Conservation (phyloP, 2,329 filamentous ascomycete species). For the Neonectria coccinea region DNA sequence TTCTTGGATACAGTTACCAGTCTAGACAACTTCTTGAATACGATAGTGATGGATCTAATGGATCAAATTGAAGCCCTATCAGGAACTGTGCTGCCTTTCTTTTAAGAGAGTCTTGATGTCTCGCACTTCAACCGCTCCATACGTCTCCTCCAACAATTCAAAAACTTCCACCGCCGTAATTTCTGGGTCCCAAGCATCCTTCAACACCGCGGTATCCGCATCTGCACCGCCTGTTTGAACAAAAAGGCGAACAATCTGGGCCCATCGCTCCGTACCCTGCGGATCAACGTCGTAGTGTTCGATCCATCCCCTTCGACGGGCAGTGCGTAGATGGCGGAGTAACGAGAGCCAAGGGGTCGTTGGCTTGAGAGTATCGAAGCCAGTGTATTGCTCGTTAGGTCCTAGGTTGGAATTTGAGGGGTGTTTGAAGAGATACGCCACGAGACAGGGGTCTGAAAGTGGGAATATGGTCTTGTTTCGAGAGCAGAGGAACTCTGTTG, state of each 20-base stretch:
- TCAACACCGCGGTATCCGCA: slow-evolving; percentile 39
- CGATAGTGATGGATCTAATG: background rate
- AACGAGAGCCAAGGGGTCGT: slow-evolving; percentile 48
- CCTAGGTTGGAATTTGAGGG: slow-evolving; percentile 34
- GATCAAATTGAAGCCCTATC: background rate
- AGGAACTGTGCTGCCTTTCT: background rate
- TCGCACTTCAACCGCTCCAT: slow-evolving; percentile 37
- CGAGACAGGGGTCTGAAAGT: slow-evolving; percentile 45
- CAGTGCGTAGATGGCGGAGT: slow-evolving; percentile 48
- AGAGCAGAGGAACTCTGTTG: slow-evolving; percentile 51
- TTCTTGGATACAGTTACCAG: background rate
- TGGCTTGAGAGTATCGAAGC: slow-evolving; percentile 39
- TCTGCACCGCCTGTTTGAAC: slow-evolving; percentile 45
- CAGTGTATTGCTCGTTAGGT: slow-evolving; percentile 34
- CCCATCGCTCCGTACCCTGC: slow-evolving; percentile 47
- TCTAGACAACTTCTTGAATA: background rate
- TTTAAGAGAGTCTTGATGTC: slow-evolving; percentile 29
- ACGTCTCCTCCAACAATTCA: slow-evolving; percentile 44
- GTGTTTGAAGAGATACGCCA: slow-evolving; percentile 42
- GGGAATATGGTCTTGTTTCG: slow-evolving; percentile 51
- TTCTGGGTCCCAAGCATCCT: slow-evolving; percentile 48
- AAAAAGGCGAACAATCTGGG: slow-evolving; percentile 43
- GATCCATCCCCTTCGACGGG: slow-evolving; percentile 48
- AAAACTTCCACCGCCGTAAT: slow-evolving; percentile 45
- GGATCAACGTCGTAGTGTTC: slow-evolving; percentile 45